Evolutionary conservation across 176 grass and related monocot genomes (phyloP).

Genomic region (Zizania latifolia): DNA sequence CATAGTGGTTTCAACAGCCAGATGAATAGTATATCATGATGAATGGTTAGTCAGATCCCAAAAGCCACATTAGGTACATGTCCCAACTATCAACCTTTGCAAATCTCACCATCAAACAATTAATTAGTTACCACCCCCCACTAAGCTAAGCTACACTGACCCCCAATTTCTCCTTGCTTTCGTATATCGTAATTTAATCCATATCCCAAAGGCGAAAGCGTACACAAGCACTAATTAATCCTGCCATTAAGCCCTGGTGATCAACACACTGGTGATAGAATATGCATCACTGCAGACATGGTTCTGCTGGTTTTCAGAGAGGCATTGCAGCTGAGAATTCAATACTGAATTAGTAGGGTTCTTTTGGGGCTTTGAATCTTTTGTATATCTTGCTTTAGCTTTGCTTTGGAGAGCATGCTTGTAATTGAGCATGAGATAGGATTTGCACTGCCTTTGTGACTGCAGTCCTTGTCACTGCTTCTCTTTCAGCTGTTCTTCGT

Average conservation of each 20-base stretch:
- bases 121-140: conserved; percentile 20
- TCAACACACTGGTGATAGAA: not conserved
- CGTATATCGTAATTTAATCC: not conserved
- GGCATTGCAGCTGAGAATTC: not conserved
- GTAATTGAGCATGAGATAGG: conserved; percentile 20
- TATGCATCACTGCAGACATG: not conserved
- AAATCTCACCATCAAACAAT: conserved; percentile 11
- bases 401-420: conserved; percentile 11
- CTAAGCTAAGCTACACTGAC: not conserved
- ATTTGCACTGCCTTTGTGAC: conserved; percentile 6
- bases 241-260: not conserved
- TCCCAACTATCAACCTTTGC: conserved; percentile 7
- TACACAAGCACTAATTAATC: conserved; percentile 8
- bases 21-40: not conserved
- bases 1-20: conserved; percentile 8
- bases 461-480: conserved; percentile 2
- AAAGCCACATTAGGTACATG: conserved; percentile 40
- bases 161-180: not conserved
- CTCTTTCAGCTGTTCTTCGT: not conserved
- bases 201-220: conserved; percentile 15
- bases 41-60: conserved; percentile 31
- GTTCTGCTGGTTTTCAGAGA: conserved; percentile 29
- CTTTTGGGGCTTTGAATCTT: conserved; percentile 12
- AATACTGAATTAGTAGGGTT: not conserved
- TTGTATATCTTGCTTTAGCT: conserved; percentile 29